These are phyloP conservation scores for Madurella mycetomatis DNA, from an alignment of 2,329 filamentous ascomycete genomes.

Conservation along the genomic window DNA sequence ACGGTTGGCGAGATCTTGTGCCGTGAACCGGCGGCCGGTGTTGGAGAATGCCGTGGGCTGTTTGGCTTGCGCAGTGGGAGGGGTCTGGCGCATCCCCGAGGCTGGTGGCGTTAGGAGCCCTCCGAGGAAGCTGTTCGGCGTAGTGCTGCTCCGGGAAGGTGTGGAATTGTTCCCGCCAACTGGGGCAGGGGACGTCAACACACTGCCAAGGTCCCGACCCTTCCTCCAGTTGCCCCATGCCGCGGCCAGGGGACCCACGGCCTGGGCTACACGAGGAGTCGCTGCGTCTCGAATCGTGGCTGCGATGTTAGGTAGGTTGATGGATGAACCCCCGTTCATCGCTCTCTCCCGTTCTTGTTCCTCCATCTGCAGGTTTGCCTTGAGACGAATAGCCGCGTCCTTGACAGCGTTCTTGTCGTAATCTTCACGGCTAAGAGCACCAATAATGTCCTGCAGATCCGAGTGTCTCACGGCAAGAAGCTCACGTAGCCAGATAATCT, in stretches of 20 bases:
- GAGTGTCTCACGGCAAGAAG: slow-evolving; percentile 84
- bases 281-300: slow-evolving; percentile 71
- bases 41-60: slow-evolving; percentile 59
- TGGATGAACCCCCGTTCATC: slow-evolving; percentile 62
- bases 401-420: slow-evolving; percentile 77
- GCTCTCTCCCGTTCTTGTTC: slow-evolving; percentile 89
- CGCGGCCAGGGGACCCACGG: slow-evolving; percentile 72
- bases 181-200: slow-evolving; percentile 40
- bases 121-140: slow-evolving; percentile 60
- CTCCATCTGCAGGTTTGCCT: slow-evolving; percentile 96
- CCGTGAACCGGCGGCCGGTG: slow-evolving; percentile 55
- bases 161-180: slow-evolving; percentile 44
- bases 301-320: slow-evolving; percentile 70
- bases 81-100: slow-evolving; percentile 63
- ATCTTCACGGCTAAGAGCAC: slow-evolving; percentile 65
- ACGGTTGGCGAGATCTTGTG: slow-evolving; percentile 44
- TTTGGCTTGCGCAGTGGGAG: slow-evolving; percentile 35
- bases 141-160: slow-evolving; percentile 54
- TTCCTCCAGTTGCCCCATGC: slow-evolving; percentile 96
- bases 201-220: slow-evolving; percentile 52
- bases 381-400: slow-evolving; percentile 87
- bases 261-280: slow-evolving; percentile 78
- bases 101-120: slow-evolving; percentile 88
- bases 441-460: slow-evolving; percentile 89
- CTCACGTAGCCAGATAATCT: slow-evolving; percentile 92